phyloP scores from a whole-genome alignment of 495 filamentous ascomycete genomes.

The Lasiosphaeria hispida region DNA sequence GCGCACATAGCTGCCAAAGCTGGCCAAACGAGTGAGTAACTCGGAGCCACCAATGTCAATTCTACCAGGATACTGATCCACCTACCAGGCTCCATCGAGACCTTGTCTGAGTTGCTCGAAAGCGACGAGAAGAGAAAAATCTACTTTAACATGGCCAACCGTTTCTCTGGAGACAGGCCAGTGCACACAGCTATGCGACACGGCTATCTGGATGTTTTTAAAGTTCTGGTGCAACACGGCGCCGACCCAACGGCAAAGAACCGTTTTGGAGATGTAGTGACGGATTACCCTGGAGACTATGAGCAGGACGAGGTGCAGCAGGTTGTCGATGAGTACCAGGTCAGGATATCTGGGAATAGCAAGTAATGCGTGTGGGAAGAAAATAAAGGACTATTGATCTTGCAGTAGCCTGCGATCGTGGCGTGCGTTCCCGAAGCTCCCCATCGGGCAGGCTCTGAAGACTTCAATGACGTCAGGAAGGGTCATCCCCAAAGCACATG shows the following conservation, averaged over 20 bases:
- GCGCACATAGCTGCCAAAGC: constrained; percentile 32
- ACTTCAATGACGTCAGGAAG: no score
- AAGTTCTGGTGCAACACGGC: constrained; percentile 23
- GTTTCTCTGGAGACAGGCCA: constrained; percentile 29
- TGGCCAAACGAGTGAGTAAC: constrained; percentile 21
- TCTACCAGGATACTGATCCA: background rate
- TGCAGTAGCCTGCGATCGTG: no score
- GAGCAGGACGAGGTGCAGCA: constrained; percentile 24
- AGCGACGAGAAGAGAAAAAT: constrained; percentile 12
- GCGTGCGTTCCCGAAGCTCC: no score
- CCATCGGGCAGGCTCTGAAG: no score
- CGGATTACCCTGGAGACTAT: constrained; percentile 28
- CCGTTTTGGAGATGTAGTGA: constrained; percentile 29
- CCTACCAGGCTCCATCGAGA: constrained; percentile 25
- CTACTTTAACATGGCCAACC: constrained; percentile 34
- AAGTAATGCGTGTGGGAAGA: no score
- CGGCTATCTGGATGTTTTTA: constrained; percentile 26
- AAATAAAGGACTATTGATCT: no score
- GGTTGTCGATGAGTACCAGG: constrained; percentile 20
- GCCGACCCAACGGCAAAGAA: constrained; percentile 31
- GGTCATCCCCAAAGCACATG: no score
- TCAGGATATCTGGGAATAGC: no score
- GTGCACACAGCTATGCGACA: constrained; percentile 32
- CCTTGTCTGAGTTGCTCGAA: constrained; percentile 21
- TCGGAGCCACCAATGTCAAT: no score